Conservation (phyloP, 225 moss, liverwort and hornwort genomes). For the Asterella californica region DNA sequence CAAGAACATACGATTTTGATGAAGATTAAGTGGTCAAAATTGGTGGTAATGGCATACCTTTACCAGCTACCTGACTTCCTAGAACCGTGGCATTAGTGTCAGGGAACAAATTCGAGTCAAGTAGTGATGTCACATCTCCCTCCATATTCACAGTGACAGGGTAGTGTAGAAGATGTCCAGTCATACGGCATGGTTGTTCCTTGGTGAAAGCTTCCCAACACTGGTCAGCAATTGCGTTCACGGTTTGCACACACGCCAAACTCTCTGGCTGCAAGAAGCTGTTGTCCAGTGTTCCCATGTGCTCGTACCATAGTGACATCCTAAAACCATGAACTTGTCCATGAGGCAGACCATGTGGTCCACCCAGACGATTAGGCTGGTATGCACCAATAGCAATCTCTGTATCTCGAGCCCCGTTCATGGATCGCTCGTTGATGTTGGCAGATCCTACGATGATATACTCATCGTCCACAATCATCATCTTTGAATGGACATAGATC, state of each 20-base stretch:
- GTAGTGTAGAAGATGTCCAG: slow-evolving; percentile 52
- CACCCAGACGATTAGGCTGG: slow-evolving; percentile 54
- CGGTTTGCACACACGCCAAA: slow-evolving; percentile 44
- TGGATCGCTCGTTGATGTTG: slow-evolving; percentile 67
- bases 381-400: slow-evolving; percentile 67
- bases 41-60: slow-evolving; percentile 6
- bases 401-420: slow-evolving; percentile 62
- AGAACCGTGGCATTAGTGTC: slow-evolving; percentile 34
- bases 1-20: background rate
- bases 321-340: slow-evolving; percentile 65
- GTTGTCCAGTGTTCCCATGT: slow-evolving; percentile 51
- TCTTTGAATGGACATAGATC: slow-evolving; percentile 56
- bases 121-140: slow-evolving; percentile 28
- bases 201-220: slow-evolving; percentile 48
- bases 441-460: slow-evolving; percentile 64
- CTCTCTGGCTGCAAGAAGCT: slow-evolving; percentile 45
- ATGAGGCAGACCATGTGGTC: slow-evolving; percentile 36
- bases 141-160: slow-evolving; percentile 42
- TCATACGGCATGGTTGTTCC: slow-evolving; percentile 47
- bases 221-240: slow-evolving; percentile 39
- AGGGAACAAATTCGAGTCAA: slow-evolving; percentile 25
- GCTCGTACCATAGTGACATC: slow-evolving; percentile 62
- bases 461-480: slow-evolving; percentile 11
- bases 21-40: slow-evolving; percentile 37
- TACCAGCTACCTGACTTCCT: slow-evolving; percentile 15